These are phyloP conservation scores for Trametes elegans DNA, from an alignment of 768 basidiomycete species.

Conservation along the genomic window DNA sequence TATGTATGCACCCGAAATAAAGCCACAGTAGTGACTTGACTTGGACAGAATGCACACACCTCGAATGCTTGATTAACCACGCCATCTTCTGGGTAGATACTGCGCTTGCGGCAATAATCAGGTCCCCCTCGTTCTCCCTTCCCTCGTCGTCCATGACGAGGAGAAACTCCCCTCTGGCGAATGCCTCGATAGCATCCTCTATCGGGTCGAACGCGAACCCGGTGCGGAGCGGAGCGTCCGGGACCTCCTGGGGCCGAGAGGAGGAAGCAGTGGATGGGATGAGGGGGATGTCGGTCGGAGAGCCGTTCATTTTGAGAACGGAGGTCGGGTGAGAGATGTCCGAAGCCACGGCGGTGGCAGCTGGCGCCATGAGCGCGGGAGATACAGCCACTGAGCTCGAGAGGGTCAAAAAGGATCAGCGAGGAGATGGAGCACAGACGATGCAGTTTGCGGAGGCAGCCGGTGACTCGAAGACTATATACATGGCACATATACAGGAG, in stretches of 20 bases:
- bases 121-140: conserved; percentile 96
- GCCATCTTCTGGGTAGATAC: conserved; percentile 98
- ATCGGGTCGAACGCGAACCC: conserved; percentile 75
- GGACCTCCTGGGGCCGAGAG: conserved; percentile 23
- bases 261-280: conserved; percentile 14
- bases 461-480: neutral
- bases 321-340: conserved; percentile 4
- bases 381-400: no score
- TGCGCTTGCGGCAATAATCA: conserved; percentile 82
- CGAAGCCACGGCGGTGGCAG: neutral
- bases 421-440: neutral
- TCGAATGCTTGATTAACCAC: conserved; percentile 96
- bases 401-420: no score
- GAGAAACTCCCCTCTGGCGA: conserved; percentile 81
- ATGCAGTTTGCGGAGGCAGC: no score
- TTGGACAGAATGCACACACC: conserved; percentile 46
- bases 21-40: no score
- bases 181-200: conserved; percentile 74
- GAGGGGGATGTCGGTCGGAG: conserved; percentile 17
- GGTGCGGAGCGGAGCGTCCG: conserved; percentile 25
- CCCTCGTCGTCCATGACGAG: conserved; percentile 98
- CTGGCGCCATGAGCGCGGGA: conserved; percentile 11
- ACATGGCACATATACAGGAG: no score
- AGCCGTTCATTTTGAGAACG: conserved; percentile 9
- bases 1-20: no score